phyloP scores from a whole-genome alignment of 495 filamentous ascomycete genomes.

The Paragyromitra xinjiangensis region DNA sequence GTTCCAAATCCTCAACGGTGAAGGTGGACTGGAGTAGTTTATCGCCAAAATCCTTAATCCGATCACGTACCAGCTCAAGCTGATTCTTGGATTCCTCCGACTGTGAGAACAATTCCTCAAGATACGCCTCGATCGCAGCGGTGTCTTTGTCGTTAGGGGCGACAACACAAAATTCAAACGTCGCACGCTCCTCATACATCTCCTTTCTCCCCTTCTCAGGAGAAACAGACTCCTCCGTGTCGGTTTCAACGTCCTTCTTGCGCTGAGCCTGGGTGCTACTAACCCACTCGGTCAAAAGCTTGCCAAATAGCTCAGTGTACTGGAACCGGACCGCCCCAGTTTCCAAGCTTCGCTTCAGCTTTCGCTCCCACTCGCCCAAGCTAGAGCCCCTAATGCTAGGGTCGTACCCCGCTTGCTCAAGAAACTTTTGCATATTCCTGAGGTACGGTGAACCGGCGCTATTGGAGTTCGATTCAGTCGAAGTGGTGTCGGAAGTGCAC shows the following conservation, averaged over 20 bases:
- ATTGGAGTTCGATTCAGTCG: conserved; percentile 22
- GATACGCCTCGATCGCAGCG: conserved; percentile 63
- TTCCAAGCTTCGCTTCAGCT: conserved; percentile 60
- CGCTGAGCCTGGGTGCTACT: conserved; percentile 38
- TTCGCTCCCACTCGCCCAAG: conserved; percentile 62
- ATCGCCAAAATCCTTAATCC: conserved; percentile 63
- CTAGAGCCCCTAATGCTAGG: conserved; percentile 57
- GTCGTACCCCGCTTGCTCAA: conserved; percentile 56
- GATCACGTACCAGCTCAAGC: conserved; percentile 58
- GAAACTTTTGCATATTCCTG: conserved; percentile 21
- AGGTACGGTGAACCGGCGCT: neutral
- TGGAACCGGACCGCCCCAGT: conserved; percentile 66
- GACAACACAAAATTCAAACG: conserved; percentile 70
- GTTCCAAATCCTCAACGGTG: conserved; percentile 60
- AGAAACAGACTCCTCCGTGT: conserved; percentile 25
- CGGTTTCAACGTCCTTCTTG: conserved; percentile 46
- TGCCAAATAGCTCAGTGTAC: conserved; percentile 69
- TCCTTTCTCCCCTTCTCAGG: conserved; percentile 61
- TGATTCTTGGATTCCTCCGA: conserved; percentile 58
- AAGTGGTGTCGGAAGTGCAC: conserved; percentile 51
- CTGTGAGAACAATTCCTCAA: conserved; percentile 63
- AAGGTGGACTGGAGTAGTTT: conserved; percentile 58
- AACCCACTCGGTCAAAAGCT: conserved; percentile 72
- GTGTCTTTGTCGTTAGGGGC: conserved; percentile 62
- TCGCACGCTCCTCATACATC: conserved; percentile 63